Evolutionary conservation across 1,284 basidiomycete species (phyloP).

Genomic region (Apiotrichum porosum): DNA sequence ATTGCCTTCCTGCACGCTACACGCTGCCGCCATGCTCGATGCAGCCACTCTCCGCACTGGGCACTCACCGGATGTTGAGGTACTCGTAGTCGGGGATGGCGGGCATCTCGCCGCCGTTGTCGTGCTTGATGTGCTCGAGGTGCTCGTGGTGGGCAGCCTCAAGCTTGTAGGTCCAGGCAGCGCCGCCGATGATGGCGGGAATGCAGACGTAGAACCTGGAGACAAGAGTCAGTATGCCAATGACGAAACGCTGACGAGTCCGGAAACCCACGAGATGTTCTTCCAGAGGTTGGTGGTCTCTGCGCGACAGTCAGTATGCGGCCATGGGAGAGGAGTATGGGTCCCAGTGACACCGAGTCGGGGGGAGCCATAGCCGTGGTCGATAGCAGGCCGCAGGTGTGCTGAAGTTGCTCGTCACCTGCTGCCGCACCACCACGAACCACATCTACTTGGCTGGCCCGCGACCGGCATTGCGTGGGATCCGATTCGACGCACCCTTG

Average conservation of each 20-base stretch:
- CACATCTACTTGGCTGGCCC: no score
- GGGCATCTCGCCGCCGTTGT: constrained; percentile 38
- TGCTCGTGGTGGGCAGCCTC: constrained; percentile 43
- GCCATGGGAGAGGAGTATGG: no score
- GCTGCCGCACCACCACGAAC: no score
- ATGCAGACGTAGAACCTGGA: constrained; percentile 43
- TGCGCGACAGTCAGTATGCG: constrained; percentile 8
- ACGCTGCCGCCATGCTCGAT: no score
- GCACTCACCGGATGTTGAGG: constrained; percentile 44
- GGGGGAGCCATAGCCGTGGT: no score
- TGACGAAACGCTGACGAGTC: no score
- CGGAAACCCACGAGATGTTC: constrained; percentile 38
- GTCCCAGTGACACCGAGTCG: no score
- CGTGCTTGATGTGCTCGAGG: constrained; percentile 27
- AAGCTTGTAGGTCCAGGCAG: constrained; percentile 40
- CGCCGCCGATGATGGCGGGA: constrained; percentile 35
- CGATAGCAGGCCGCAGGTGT: no score
- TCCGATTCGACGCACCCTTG: constrained; percentile 31
- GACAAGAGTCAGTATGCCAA: background rate
- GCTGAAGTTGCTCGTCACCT: no score
- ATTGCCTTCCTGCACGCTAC: background rate
- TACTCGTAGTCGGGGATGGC: constrained; percentile 41
- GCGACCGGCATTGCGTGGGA: no score
- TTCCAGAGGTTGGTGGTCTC: constrained; percentile 45
- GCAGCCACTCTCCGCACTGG: background rate